phyloP scores from a whole-genome alignment of 2,329 filamentous ascomycete genomes.

The Talaromyces sp. region DNA sequence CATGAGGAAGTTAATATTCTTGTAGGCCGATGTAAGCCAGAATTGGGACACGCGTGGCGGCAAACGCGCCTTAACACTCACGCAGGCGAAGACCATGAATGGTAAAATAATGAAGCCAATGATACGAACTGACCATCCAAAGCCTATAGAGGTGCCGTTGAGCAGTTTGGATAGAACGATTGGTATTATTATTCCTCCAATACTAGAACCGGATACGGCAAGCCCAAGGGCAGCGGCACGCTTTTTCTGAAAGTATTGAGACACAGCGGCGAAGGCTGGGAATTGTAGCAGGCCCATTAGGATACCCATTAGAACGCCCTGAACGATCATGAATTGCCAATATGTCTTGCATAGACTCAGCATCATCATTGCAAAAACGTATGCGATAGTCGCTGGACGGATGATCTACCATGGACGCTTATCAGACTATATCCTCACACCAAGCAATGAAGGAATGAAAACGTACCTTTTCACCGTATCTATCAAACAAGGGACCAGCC shows the following conservation, averaged over 20 bases:
- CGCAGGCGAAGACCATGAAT: slow-evolving; percentile 39
- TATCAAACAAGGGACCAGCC: slow-evolving; percentile 47
- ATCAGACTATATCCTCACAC: neutral
- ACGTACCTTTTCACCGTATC: slow-evolving; percentile 40
- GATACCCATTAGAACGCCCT: slow-evolving; percentile 32
- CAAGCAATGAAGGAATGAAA: neutral
- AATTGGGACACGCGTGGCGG: slow-evolving; percentile 25
- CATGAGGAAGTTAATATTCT: slow-evolving; percentile 21
- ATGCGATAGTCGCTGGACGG: slow-evolving; percentile 16
- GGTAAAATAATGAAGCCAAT: slow-evolving; percentile 50
- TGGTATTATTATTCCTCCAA: slow-evolving; percentile 53
- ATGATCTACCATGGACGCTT: slow-evolving; percentile 39
- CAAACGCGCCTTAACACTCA: slow-evolving; percentile 24
- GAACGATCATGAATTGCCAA: slow-evolving; percentile 52
- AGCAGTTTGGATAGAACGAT: slow-evolving; percentile 47
- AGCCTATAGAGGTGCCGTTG: slow-evolving; percentile 39
- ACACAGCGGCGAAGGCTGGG: slow-evolving; percentile 45
- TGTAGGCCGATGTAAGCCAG: slow-evolving; percentile 22
- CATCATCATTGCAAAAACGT: slow-evolving; percentile 22
- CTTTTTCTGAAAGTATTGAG: slow-evolving; percentile 48
- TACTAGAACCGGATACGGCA: slow-evolving; percentile 44
- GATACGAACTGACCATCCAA: slow-evolving; percentile 52
- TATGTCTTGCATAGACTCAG: slow-evolving; percentile 44
- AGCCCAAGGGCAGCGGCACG: slow-evolving; percentile 47
- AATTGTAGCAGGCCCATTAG: slow-evolving; percentile 42